Evolutionary conservation across 1,284 basidiomycete genomes (phyloP).

Genomic region (Ganoderma meredithae): DNA sequence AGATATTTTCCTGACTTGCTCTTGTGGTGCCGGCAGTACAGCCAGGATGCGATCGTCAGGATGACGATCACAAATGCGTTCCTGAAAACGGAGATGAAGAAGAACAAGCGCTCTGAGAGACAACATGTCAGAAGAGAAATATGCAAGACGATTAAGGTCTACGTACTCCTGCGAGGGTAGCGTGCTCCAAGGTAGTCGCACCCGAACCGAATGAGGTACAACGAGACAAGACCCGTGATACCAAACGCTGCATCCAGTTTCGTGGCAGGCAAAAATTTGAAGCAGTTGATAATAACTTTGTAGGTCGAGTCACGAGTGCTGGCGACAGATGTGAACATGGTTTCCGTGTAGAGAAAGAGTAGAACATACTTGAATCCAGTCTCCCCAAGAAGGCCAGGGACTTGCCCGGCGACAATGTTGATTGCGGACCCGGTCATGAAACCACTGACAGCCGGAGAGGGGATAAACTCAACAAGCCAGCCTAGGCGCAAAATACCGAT

Average conservation of each 20-base stretch:
- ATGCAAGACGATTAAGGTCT: background rate
- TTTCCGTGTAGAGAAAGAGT: background rate
- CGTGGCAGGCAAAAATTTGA: slow-evolving; percentile 82
- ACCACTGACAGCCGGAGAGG: slow-evolving; percentile 89
- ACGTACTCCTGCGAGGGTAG: slow-evolving; percentile 72
- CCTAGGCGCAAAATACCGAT: slow-evolving; percentile 93
- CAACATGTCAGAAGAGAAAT: background rate
- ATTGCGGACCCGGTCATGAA: slow-evolving; percentile 94
- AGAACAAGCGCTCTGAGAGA: slow-evolving; percentile 74
- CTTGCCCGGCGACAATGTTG: slow-evolving; percentile 86
- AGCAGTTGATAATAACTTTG: slow-evolving; percentile 89
- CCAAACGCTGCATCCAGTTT: slow-evolving; percentile 92
- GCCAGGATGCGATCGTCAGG: slow-evolving; percentile 86
- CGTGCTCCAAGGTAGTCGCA: slow-evolving; percentile 67
- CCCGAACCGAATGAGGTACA: slow-evolving; percentile 80
- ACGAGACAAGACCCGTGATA: slow-evolving; percentile 73
- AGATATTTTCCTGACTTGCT: slow-evolving; percentile 73
- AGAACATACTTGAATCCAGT: slow-evolving; percentile 78
- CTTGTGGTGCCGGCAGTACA: slow-evolving; percentile 75
- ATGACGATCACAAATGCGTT: slow-evolving; percentile 90
- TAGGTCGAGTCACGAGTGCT: slow-evolving; percentile 89
- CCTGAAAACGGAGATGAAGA: slow-evolving; percentile 86
- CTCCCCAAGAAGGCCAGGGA: slow-evolving; percentile 88
- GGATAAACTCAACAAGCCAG: slow-evolving; percentile 97
- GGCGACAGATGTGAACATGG: slow-evolving; percentile 22